Evolutionary conservation across 2,329 filamentous ascomycete species (phyloP).

Genomic region (Xylaria sp.): DNA sequence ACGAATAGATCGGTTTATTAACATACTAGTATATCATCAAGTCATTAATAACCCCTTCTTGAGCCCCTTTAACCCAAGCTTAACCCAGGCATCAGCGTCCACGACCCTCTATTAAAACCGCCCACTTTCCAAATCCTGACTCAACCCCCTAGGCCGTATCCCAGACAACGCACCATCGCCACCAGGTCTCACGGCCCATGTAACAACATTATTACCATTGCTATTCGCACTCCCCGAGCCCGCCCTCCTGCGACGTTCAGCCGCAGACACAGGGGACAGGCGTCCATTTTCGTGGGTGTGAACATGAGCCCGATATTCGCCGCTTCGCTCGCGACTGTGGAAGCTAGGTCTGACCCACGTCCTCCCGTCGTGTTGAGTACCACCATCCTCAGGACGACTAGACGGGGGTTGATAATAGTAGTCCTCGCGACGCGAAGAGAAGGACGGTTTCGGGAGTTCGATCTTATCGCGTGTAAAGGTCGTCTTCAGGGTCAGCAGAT

Average conservation of each 20-base stretch:
- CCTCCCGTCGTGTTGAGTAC: neutral
- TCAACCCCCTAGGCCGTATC: conserved; percentile 6
- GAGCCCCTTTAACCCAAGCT: neutral
- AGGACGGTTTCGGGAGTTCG: conserved; percentile 29
- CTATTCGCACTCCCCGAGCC: conserved; percentile 40
- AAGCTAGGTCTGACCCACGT: conserved; percentile 25
- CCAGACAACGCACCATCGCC: conserved; percentile 15
- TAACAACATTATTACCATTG: conserved; percentile 43
- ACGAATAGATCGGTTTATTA: too few species aligned
- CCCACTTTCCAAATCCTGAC: conserved; percentile 38
- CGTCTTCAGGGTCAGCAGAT: neutral
- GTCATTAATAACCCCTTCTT: neutral
- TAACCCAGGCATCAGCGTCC: neutral
- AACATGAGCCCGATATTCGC: conserved; percentile 7
- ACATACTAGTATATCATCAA: neutral
- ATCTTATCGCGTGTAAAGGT: conserved; percentile 17
- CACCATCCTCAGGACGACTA: conserved; percentile 20
- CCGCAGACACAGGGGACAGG: conserved; percentile 20
- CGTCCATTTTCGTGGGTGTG: conserved; percentile 10
- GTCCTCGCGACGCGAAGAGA: conserved; percentile 34
- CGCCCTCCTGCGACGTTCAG: conserved; percentile 10
- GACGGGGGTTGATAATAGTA: conserved; percentile 30
- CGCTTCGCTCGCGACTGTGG: conserved; percentile 31
- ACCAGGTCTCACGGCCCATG: conserved; percentile 31
- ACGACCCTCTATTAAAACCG: conserved; percentile 1